Evolutionary conservation across 2,329 filamentous ascomycete genomes (phyloP).

Genomic region (Scedosporium boydii): DNA sequence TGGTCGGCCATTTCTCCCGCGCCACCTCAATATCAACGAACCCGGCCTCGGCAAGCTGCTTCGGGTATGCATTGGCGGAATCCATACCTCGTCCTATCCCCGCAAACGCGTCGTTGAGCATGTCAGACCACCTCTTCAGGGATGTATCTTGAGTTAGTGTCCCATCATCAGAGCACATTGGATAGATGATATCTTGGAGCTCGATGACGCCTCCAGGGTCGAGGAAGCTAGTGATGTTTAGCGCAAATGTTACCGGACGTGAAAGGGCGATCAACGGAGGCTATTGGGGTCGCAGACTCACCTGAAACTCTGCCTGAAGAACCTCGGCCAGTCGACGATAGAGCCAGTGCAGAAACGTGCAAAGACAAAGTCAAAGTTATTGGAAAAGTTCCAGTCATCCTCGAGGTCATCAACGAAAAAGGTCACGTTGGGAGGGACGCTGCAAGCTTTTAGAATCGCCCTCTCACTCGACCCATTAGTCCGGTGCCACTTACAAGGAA

Average conservation of each 20-base stretch:
- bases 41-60: constrained; percentile 38
- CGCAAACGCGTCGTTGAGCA: constrained; percentile 20
- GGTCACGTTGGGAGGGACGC: constrained; percentile 37
- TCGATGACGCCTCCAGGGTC: constrained; percentile 24
- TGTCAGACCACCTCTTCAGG: constrained; percentile 17
- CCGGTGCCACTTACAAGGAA: constrained; percentile 16
- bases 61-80: constrained; percentile 18
- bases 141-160: constrained; percentile 17
- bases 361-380: constrained; percentile 31
- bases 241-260: neutral
- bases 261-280: neutral
- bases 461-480: no score
- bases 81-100: constrained; percentile 20
- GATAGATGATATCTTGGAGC: constrained; percentile 19
- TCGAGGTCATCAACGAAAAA: constrained; percentile 37
- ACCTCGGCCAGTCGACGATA: constrained; percentile 19
- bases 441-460: constrained; percentile 8
- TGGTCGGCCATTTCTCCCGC: constrained; percentile 39
- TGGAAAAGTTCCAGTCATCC: constrained; percentile 27
- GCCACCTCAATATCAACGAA: constrained; percentile 41
- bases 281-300: neutral
- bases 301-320: constrained; percentile 26
- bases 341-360: constrained; percentile 20
- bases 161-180: constrained; percentile 22
- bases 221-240: constrained; percentile 11